phyloP scores from a whole-genome alignment of 345 rosid genomes.

The Syzygium jambos region DNA sequence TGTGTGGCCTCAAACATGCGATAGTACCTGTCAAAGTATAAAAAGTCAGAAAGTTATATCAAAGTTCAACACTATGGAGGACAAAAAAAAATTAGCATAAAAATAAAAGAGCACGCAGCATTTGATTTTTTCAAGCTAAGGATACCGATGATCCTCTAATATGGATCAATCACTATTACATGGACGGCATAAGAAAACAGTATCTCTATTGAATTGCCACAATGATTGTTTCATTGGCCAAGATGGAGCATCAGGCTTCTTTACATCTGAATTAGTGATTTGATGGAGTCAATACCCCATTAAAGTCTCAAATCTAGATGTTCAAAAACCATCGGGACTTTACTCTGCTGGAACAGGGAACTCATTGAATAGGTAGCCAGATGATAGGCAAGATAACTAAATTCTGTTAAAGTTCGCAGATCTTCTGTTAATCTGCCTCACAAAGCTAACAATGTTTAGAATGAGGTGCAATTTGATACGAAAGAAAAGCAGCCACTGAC shows the following conservation, averaged over 20 bases:
- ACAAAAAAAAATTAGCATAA: background rate
- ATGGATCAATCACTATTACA: background rate
- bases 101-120: background rate
- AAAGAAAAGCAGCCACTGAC: background rate
- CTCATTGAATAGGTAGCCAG: background rate
- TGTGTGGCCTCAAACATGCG: constrained; percentile 99
- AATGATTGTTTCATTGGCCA: background rate
- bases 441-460: background rate
- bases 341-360: background rate
- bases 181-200: background rate
- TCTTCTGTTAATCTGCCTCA: background rate
- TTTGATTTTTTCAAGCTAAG: background rate
- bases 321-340: background rate
- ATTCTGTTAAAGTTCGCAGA: background rate
- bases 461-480: background rate
- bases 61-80: background rate
- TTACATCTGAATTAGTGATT: background rate
- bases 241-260: background rate
- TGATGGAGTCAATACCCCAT: background rate
- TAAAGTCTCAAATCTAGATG: background rate
- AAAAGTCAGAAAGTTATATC: background rate
- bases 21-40: constrained; percentile 62
- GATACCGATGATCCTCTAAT: background rate
- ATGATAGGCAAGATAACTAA: background rate
- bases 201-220: background rate